Percentiles rank a stretch among this genome's conserved stretches.
phyloP scores from a whole-genome alignment of 176 grass and related monocot species.

The Dendrocalamus sinicus region DNA sequence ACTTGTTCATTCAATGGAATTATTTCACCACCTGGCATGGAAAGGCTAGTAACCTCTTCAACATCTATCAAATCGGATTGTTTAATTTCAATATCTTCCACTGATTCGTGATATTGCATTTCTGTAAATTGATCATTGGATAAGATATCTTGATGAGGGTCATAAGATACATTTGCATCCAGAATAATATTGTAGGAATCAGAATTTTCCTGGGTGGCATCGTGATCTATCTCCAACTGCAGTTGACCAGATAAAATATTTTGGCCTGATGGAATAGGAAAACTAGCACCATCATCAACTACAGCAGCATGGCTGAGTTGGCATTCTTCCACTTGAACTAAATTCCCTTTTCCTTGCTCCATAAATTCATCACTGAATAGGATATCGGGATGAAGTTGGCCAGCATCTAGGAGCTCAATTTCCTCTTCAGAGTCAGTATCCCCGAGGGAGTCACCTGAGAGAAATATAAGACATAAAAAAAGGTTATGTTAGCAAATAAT shows the following conservation, averaged over 20 bases:
- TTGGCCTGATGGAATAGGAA: slow-evolving; percentile 31
- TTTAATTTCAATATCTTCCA: slow-evolving; percentile 30
- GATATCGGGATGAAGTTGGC: slow-evolving; percentile 42
- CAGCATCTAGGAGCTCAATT: slow-evolving; percentile 40
- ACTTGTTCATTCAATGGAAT: slow-evolving; percentile 50
- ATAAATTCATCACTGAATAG: slow-evolving; percentile 28
- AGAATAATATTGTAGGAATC: slow-evolving; percentile 24
- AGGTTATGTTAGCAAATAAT: slow-evolving; percentile 23
- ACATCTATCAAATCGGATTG: slow-evolving; percentile 5
- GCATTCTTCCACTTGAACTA: slow-evolving; percentile 34
- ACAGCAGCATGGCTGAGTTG: not conserved
- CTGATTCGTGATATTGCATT: not conserved
- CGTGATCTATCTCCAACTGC: slow-evolving; percentile 22
- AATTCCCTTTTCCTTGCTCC: slow-evolving; percentile 14
- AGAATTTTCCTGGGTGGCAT: slow-evolving; percentile 23
- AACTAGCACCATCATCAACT: slow-evolving; percentile 23
- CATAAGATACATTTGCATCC: slow-evolving; percentile 16
- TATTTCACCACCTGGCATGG: slow-evolving; percentile 44
- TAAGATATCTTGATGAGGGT: slow-evolving; percentile 11
- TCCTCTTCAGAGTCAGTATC: slow-evolving; percentile 63
- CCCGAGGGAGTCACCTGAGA: slow-evolving; percentile 42
- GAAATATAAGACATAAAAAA: slow-evolving; percentile 42
- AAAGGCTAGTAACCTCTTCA: slow-evolving; percentile 53
- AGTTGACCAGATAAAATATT: slow-evolving; percentile 38
- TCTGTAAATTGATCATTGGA: slow-evolving; percentile 26